These are phyloP conservation scores for Boletus patriciae DNA, from an alignment of 768 basidiomycete species.

Conservation along the genomic window DNA sequence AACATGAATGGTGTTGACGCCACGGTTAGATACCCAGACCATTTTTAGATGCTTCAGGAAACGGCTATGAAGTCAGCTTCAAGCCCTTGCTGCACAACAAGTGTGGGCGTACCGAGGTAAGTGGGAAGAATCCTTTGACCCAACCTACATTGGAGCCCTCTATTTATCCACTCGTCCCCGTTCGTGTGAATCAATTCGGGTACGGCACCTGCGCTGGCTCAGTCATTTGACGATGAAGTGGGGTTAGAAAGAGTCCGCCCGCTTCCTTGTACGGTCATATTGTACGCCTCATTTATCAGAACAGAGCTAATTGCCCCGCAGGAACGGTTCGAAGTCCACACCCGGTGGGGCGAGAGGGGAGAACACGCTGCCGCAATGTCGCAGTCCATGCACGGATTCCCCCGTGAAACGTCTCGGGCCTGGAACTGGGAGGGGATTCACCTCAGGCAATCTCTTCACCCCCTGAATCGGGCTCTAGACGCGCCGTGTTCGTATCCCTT, in stretches of 20 bases:
- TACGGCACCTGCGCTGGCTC: not conserved
- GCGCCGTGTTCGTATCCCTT: no score
- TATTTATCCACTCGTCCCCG: not conserved
- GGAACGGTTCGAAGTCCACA: not conserved
- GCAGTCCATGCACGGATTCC: no score
- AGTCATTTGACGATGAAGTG: not conserved
- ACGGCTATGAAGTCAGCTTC: not conserved
- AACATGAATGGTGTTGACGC: not conserved
- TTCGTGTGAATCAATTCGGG: not conserved
- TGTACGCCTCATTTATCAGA: not conserved
- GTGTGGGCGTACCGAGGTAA: not conserved
- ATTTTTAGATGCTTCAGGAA: not conserved
- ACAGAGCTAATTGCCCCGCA: not conserved
- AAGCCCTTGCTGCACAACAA: not conserved
- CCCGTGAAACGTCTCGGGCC: no score
- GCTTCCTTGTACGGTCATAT: not conserved
- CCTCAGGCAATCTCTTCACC: no score
- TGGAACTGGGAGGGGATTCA: no score
- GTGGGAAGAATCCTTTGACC: not conserved
- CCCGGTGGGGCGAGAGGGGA: not conserved
- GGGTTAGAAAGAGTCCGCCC: not conserved
- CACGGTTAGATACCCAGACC: conserved; percentile 22
- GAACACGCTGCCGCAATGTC: not conserved
- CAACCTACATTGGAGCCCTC: not conserved
- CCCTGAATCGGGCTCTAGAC: no score